A percentile compares a stretch with the other conserved stretches of the same genome.
Evolutionary conservation across 495 filamentous ascomycete species (phyloP).

Genomic region (Letharia columbiana): DNA sequence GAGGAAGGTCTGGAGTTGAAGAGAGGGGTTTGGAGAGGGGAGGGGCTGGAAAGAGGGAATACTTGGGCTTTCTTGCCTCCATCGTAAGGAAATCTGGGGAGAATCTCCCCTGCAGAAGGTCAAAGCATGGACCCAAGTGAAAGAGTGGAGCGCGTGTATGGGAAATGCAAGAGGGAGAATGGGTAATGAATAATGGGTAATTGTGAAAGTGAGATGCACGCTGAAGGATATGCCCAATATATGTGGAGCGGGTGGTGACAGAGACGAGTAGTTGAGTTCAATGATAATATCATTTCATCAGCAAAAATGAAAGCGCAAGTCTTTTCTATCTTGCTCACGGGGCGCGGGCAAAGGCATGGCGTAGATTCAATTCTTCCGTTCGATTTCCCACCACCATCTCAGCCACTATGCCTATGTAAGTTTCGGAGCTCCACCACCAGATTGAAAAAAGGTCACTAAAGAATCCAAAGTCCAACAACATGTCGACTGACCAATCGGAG

Average conservation of each 20-base stretch:
- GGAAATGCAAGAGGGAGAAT: slow-evolving; percentile 1
- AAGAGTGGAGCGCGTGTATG: slow-evolving; percentile 16
- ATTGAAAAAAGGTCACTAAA: no score
- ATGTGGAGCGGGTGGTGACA: background rate
- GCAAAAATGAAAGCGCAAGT: background rate
- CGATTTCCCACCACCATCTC: background rate
- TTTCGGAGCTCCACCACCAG: background rate
- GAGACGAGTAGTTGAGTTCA: background rate
- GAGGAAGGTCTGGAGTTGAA: background rate
- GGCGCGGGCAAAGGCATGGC: no score
- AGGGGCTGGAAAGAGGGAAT: slow-evolving; percentile 11
- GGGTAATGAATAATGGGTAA: background rate
- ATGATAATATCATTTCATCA: background rate
- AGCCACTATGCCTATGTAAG: background rate
- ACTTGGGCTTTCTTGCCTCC: slow-evolving; percentile 13
- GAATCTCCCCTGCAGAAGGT: slow-evolving; percentile 5
- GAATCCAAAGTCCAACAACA: background rate
- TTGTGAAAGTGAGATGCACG: background rate
- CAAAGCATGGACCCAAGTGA: slow-evolving; percentile 14
- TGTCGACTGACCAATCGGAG: background rate
- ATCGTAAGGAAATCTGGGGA: slow-evolving; percentile 7
- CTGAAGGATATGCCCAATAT: background rate
- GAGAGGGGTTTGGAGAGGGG: slow-evolving; percentile 4
- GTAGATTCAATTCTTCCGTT: background rate
- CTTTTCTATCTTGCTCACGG: background rate